Conservation (phyloP, 1,284 basidiomycete species). For the Naganishia sp. region DNA sequence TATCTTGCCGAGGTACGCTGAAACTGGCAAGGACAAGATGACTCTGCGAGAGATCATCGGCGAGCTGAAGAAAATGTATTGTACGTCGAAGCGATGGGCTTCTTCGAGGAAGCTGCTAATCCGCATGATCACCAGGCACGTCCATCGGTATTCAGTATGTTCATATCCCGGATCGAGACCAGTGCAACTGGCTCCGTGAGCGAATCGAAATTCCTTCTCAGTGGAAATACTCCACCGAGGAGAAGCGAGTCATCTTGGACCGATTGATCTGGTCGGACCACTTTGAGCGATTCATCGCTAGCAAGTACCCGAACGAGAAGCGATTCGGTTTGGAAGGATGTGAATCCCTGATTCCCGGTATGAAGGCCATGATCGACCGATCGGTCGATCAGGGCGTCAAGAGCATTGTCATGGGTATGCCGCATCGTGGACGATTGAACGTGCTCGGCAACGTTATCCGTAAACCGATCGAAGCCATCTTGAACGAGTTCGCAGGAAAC, state of each 20-base stretch:
- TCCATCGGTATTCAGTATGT: slow-evolving; percentile 96
- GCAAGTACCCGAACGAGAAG: slow-evolving; percentile 99
- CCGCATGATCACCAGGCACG: slow-evolving; percentile 62
- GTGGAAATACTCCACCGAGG: slow-evolving; percentile 97
- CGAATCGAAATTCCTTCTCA: slow-evolving; percentile 94
- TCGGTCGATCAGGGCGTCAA: slow-evolving; percentile 96
- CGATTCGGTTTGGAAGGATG: slow-evolving; percentile 99
- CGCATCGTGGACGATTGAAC: slow-evolving; percentile 97
- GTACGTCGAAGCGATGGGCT: slow-evolving; percentile 58
- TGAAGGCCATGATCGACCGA: slow-evolving; percentile 98
- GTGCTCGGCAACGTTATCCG: slow-evolving; percentile 98
- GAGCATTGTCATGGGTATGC: slow-evolving; percentile 98
- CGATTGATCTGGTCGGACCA: slow-evolving; percentile 99
- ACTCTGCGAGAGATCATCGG: slow-evolving; percentile 89
- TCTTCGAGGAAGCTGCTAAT: slow-evolving; percentile 11
- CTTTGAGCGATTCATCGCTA: slow-evolving; percentile 97
- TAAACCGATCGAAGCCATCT: slow-evolving; percentile 96
- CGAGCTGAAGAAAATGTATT: slow-evolving; percentile 90
- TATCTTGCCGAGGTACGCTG: slow-evolving; percentile 90
- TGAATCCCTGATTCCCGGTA: slow-evolving; percentile 95
- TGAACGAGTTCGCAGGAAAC: slow-evolving; percentile 84
- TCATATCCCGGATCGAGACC: slow-evolving; percentile 96
- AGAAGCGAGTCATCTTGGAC: slow-evolving; percentile 98
- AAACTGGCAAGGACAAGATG: slow-evolving; percentile 68
- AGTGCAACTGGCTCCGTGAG: slow-evolving; percentile 99